These are phyloP conservation scores for Acacia acuminata DNA, from an alignment of 306 rosid species.

Conservation along the genomic window DNA sequence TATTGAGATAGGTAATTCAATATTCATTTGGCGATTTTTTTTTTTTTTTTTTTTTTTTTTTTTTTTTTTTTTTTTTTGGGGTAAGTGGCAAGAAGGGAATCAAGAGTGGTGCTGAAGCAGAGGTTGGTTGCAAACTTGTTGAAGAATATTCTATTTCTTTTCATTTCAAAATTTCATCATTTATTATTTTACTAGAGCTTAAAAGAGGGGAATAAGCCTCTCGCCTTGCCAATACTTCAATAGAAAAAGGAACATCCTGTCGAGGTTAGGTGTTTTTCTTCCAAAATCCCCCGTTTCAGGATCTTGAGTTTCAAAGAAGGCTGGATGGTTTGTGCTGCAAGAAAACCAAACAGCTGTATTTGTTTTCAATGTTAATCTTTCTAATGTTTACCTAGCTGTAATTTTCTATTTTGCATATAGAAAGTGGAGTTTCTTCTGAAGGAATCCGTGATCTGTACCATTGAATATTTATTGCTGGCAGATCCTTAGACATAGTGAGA, in stretches of 20 bases:
- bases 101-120: slow-evolving; percentile 25
- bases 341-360: slow-evolving; percentile 37
- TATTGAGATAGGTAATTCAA: slow-evolving; percentile 46
- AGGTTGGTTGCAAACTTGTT: slow-evolving; percentile 30
- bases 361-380: slow-evolving; percentile 31
- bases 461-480: slow-evolving; percentile 31
- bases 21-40: slow-evolving; percentile 43
- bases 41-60: slow-evolving; percentile 38
- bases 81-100: slow-evolving; percentile 33
- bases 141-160: slow-evolving; percentile 35
- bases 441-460: slow-evolving; percentile 33
- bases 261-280: slow-evolving; percentile 41
- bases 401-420: slow-evolving; percentile 24
- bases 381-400: slow-evolving; percentile 25
- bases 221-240: slow-evolving; percentile 34
- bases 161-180: slow-evolving; percentile 27
- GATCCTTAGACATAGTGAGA: slow-evolving; percentile 16
- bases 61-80: slow-evolving; percentile 31
- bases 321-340: slow-evolving; percentile 32
- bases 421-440: slow-evolving; percentile 21
- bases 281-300: slow-evolving; percentile 28
- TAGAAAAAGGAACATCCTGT: slow-evolving; percentile 37
- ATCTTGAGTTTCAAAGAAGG: slow-evolving; percentile 19
- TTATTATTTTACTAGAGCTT: slow-evolving; percentile 47
- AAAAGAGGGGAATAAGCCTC: slow-evolving; percentile 30